Percentiles rank a stretch among this genome's conserved stretches.
Conservation (phyloP, 768 basidiomycete species). For the Pseudohyphozyma bogoriensis region DNA sequence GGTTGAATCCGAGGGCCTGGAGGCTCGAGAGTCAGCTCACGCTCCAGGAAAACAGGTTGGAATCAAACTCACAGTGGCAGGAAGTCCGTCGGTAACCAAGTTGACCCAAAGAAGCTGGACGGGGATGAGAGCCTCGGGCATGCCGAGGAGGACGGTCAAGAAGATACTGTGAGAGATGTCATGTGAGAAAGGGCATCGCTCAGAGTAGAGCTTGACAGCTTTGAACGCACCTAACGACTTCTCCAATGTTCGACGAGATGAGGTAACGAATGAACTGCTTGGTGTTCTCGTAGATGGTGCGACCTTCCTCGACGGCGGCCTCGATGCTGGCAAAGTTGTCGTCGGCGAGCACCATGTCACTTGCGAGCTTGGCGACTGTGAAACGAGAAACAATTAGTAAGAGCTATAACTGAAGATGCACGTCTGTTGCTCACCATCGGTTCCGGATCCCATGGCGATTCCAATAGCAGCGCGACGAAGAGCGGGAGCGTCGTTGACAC, state of each 20-base stretch:
- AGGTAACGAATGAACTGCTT: conserved; percentile 99
- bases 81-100: conserved; percentile 83
- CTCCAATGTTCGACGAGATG: conserved; percentile 91
- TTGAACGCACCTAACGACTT: conserved; percentile 54
- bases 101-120: conserved; percentile 99
- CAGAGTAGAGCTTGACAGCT: too few species aligned
- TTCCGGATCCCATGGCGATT: conserved; percentile 97
- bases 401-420: background rate
- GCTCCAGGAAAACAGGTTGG: background rate
- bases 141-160: conserved; percentile 89
- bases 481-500: conserved; percentile 96
- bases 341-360: conserved; percentile 95
- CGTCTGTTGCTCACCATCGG: conserved; percentile 48
- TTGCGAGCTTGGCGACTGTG: conserved; percentile 82
- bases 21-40: background rate
- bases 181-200: too few species aligned
- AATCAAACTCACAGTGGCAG: conserved; percentile 57
- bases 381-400: background rate
- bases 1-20: conserved; percentile 95
- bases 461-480: conserved; percentile 96
- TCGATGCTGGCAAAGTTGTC: conserved; percentile 98
- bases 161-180: conserved; percentile 55
- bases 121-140: conserved; percentile 98
- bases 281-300: conserved; percentile 97
- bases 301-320: conserved; percentile 89